Evolutionary conservation across 2,329 filamentous ascomycete genomes (phyloP), one percentile per base, ranked within the genome.

Genomic region (Diplodia corticola): DNA sequence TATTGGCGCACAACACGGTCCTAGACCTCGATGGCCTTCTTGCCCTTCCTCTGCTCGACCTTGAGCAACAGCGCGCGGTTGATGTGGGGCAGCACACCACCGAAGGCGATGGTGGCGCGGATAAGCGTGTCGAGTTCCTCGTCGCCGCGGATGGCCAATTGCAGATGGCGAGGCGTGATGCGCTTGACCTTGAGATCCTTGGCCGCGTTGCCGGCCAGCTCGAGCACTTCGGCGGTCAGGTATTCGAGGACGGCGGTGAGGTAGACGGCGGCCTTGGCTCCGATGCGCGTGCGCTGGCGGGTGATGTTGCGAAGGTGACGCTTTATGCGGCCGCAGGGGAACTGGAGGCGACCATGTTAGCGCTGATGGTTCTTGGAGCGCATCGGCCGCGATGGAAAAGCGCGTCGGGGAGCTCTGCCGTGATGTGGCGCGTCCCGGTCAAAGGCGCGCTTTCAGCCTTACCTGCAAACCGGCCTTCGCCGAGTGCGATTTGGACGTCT

Each of bases 161-260:
- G 95, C 71, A 99, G 84, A 81, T 99, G 95, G 80, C 95, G 93
- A 66, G 95, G 95, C 13, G 94, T 98, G 81, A 99, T 99, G 82
- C 95, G 95, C 89, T 98, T 99, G 83, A 98, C 95, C 83, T 98
- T 99, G 78, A 98, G 91, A 81, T 99, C 95, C 86, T 98, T 98
- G 80, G 95, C 95, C 64, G 95, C 95, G 80, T 99, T 99, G 80
- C 95, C 95, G 79, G 95, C 95, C 71, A 99, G 86, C 81, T 99
- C 95, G 74, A 99, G 90, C 54, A 99, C 94, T 88, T 99, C 94
- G 70, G 94, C 94, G 68, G 95, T 97, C 72, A 99, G 85, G 80
- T 99, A 99, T 84, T 99, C 95, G 70, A 99, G 91, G 66, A 99
- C 95, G 50, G 95, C 95, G 59, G 95, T 98, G 69, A 98, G 92